Evolutionary conservation across 345 rosid genomes (phyloP).

Genomic region (Nephelium lappaceum): DNA sequence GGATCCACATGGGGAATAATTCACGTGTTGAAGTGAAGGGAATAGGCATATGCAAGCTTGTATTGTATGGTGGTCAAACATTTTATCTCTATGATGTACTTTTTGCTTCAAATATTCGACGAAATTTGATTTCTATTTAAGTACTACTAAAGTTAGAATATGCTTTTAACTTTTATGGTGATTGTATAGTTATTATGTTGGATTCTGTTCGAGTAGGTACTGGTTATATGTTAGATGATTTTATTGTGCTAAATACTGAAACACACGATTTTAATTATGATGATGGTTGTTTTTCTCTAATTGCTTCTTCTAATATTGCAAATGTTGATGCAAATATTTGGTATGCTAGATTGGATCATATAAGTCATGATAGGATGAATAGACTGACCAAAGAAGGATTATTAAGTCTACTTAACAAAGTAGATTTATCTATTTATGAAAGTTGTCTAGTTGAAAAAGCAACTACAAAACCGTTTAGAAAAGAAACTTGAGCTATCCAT

Average conservation of each 20-base stretch:
- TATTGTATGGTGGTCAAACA: no score
- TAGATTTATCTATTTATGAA: background rate
- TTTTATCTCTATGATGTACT: no score
- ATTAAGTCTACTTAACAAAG: background rate
- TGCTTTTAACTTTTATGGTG: background rate
- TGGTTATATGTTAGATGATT: background rate
- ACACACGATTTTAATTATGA: background rate
- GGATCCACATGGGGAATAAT: no score
- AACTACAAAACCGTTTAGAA: background rate
- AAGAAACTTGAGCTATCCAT: background rate
- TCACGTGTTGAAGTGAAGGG: no score
- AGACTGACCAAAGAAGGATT: background rate
- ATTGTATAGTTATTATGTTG: background rate
- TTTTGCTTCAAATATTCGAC: no score
- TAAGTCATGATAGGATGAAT: background rate
- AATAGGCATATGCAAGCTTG: no score
- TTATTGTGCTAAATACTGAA: background rate
- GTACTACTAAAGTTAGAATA: background rate
- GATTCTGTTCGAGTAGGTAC: background rate
- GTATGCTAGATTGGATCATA: background rate
- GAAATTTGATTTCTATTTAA: no score
- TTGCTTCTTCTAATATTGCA: background rate
- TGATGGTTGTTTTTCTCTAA: background rate
- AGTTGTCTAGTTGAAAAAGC: background rate
- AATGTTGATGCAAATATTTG: constrained; percentile 4